Evolutionary conservation across 1,284 basidiomycete species (phyloP).

Genomic region (Tilletia horrida): DNA sequence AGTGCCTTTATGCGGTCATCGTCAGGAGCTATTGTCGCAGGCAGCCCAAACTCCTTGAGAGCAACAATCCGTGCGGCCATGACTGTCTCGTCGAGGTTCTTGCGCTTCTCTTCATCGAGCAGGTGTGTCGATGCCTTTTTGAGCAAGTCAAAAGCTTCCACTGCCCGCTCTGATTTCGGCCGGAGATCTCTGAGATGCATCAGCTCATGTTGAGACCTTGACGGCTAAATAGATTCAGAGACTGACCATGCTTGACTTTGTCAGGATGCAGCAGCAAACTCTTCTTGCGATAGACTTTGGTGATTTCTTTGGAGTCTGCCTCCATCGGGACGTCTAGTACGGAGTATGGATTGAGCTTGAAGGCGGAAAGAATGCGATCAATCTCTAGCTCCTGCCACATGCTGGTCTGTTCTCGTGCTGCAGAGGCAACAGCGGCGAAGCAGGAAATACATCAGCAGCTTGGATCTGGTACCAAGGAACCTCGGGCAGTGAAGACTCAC

Average conservation of each 20-base stretch:
- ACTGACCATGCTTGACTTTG: conserved; percentile 59
- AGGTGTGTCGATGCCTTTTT: conserved; percentile 59
- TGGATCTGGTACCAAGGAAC: too few species aligned
- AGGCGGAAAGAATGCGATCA: conserved; percentile 59
- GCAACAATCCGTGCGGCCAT: conserved; percentile 55
- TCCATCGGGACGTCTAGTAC: conserved; percentile 59
- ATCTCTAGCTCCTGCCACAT: conserved; percentile 57
- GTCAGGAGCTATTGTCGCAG: conserved; percentile 49
- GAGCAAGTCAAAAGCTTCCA: conserved; percentile 61
- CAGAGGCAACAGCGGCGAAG: too few species aligned
- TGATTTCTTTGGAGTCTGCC: conserved; percentile 59
- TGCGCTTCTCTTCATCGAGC: conserved; percentile 50
- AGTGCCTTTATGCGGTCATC: conserved; percentile 56
- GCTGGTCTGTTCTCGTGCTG: conserved; percentile 36
- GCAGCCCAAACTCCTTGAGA: conserved; percentile 50
- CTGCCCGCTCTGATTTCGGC: conserved; percentile 54
- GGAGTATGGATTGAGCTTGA: conserved; percentile 63
- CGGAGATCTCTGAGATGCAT: neutral
- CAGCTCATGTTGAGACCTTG: neutral
- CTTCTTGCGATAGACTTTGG: conserved; percentile 61
- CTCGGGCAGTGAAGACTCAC: neutral
- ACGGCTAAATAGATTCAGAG: neutral
- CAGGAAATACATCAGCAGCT: too few species aligned
- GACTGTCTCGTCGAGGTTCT: conserved; percentile 55
- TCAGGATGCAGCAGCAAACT: conserved; percentile 63